Percentiles rank a stretch among this genome's conserved stretches.
Conservation (phyloP, 345 rosid species). For the Clarkia xantiana region DNA sequence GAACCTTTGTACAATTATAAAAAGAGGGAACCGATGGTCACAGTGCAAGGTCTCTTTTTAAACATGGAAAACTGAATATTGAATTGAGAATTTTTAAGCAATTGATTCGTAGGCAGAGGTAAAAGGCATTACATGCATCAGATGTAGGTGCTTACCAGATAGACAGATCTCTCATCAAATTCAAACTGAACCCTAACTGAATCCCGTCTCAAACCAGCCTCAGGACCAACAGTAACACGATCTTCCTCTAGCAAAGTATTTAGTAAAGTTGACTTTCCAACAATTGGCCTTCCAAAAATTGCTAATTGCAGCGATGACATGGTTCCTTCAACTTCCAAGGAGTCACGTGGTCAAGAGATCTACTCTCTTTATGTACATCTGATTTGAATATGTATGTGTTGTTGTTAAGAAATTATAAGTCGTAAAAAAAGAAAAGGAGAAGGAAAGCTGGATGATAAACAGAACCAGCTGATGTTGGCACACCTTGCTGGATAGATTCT, state of each 20-base stretch:
- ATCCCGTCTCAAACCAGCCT: slow-evolving; percentile 93
- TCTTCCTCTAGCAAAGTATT: slow-evolving; percentile 83
- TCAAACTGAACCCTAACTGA: slow-evolving; percentile 76
- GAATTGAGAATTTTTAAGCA: too few species aligned
- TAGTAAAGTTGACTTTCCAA: slow-evolving; percentile 87
- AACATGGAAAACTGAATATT: too few species aligned
- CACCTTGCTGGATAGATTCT: too few species aligned
- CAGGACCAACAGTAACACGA: slow-evolving; percentile 93
- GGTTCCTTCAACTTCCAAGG: slow-evolving; percentile 43
- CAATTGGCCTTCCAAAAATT: slow-evolving; percentile 87
- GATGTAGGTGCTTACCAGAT: slow-evolving; percentile 50
- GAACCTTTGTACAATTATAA: too few species aligned
- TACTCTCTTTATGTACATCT: slow-evolving; percentile 8
- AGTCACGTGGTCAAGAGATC: slow-evolving; percentile 23
- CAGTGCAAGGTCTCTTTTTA: too few species aligned
- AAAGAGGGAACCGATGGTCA: too few species aligned
- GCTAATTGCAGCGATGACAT: slow-evolving; percentile 83
- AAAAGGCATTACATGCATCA: slow-evolving; percentile 1
- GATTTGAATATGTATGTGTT: not conserved
- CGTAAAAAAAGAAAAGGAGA: not conserved
- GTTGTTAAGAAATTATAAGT: not conserved
- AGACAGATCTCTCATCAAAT: slow-evolving; percentile 65
- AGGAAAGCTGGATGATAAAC: too few species aligned
- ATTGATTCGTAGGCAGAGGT: not conserved
- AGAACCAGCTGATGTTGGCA: too few species aligned